phyloP scores from a whole-genome alignment of 495 filamentous ascomycete genomes.

The Penicillium soppii region DNA sequence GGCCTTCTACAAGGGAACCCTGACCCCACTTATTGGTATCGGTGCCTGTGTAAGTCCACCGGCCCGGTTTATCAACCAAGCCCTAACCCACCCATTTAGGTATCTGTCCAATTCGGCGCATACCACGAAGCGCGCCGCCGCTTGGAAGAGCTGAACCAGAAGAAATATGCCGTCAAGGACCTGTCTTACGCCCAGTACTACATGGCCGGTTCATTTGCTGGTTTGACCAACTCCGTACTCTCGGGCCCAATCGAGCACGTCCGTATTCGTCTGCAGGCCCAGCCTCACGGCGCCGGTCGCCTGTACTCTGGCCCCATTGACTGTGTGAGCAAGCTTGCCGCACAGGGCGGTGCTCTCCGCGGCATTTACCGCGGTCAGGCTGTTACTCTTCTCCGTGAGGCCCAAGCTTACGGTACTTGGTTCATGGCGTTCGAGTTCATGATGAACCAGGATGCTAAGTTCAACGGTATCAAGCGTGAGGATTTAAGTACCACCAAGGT shows the following conservation, averaged over 20 bases:
- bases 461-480: constrained; percentile 70
- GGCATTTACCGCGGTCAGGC: constrained; percentile 85
- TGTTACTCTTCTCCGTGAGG: constrained; percentile 85
- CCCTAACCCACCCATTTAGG: constrained; percentile 36
- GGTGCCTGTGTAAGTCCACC: constrained; percentile 75
- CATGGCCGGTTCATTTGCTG: constrained; percentile 85
- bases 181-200: constrained; percentile 86
- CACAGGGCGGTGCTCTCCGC: constrained; percentile 60
- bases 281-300: constrained; percentile 77
- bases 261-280: constrained; percentile 94
- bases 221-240: constrained; percentile 83
- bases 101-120: constrained; percentile 95
- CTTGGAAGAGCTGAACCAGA: constrained; percentile 72
- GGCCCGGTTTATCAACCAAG: not conserved
- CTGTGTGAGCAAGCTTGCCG: constrained; percentile 80
- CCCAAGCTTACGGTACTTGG: constrained; percentile 93
- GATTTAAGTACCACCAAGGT: constrained; percentile 82
- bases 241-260: constrained; percentile 96
- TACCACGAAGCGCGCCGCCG: constrained; percentile 89
- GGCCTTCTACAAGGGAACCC: constrained; percentile 97
- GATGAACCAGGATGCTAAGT: constrained; percentile 83
- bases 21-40: constrained; percentile 95
- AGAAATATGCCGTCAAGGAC: constrained; percentile 45
- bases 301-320: constrained; percentile 85
- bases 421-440: constrained; percentile 93